Evolutionary conservation across 164 flowering plant species (phyloP), one percentile per base, ranked within the genome.

Genomic region (Kalanchoe fedtschenkoi): DNA sequence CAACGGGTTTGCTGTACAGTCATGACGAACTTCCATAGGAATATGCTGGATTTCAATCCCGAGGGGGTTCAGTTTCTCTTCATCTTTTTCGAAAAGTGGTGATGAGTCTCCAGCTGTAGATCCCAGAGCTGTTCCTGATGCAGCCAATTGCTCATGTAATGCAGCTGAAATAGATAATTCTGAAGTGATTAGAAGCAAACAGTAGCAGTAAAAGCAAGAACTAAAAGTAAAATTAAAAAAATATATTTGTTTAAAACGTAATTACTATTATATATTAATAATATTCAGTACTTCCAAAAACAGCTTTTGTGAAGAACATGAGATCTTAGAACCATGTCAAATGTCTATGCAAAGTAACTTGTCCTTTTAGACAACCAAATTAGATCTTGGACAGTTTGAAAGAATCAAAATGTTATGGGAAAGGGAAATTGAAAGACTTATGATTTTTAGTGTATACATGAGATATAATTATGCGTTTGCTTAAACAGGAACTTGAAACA

Each of bases 71-170:
- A 70, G 59, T 65, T 65, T 74, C 24, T 77, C 75, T 28, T 74
- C 77, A 2, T 46, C 14, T 65, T 64, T 68, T 33, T 70, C 75
- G 53, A 66, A 72, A 5, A 38, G 63, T 10, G 81, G 72, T 22
- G 77, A 78, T 17, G 74, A 75, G 64, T 78, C 79, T 0, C 70
- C 78, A 1, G 71, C 74, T 5, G 72, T 73, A 3, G 81, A 78
- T 34, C 70, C 72, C 14, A 78, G 68, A 41, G 66, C 78, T 21
- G 76, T 70, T 29, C 74, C 73, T 16, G 81, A 77, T 11, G 66
- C 71, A 30, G 73, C 71, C 54, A 66, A 66, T 62, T 73, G 81
- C 56, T 73, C 75, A 37, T 73, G 75, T 65, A 78, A 70, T 38
- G 78, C 78, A 61, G 56, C 81, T 78, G 39, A 10, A 46, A 60